These are phyloP conservation scores for Irpex lacteus DNA, from an alignment of 1,284 basidiomycete species.

Conservation along the genomic window DNA sequence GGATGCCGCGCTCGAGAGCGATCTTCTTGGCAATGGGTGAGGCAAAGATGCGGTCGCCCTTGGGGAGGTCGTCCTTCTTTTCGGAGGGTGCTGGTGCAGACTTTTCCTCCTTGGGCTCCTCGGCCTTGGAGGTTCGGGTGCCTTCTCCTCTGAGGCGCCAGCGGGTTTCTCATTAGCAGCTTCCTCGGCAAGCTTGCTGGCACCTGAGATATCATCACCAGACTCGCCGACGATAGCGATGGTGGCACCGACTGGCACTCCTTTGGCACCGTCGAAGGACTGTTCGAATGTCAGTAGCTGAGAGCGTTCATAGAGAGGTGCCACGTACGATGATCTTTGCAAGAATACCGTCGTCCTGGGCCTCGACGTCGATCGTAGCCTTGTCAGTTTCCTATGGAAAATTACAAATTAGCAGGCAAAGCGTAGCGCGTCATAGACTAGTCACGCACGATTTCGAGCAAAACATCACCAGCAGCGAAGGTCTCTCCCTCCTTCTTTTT, in stretches of 20 bases:
- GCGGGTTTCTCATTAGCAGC: slow-evolving; percentile 42
- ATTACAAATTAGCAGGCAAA: neutral
- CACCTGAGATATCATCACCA: slow-evolving; percentile 88
- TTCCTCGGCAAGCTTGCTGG: slow-evolving; percentile 74
- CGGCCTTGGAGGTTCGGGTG: slow-evolving; percentile 34
- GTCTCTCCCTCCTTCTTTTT: slow-evolving; percentile 95
- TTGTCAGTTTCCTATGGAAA: slow-evolving; percentile 91
- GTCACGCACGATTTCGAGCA: slow-evolving; percentile 83
- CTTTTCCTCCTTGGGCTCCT: slow-evolving; percentile 36
- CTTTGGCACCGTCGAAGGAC: slow-evolving; percentile 77
- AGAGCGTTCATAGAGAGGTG: too few species aligned
- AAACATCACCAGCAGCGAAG: slow-evolving; percentile 88
- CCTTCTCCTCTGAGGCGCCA: slow-evolving; percentile 35
- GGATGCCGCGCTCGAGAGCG: slow-evolving; percentile 93
- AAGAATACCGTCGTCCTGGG: slow-evolving; percentile 93
- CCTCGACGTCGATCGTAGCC: slow-evolving; percentile 98
- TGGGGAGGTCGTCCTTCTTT: slow-evolving; percentile 41
- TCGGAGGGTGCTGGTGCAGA: slow-evolving; percentile 21
- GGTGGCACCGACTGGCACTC: slow-evolving; percentile 79
- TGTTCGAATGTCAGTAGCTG: slow-evolving; percentile 2
- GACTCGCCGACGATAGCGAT: slow-evolving; percentile 94
- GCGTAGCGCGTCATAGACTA: slow-evolving; percentile 1
- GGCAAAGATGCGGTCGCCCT: slow-evolving; percentile 87
- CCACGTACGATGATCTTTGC: slow-evolving; percentile 86
- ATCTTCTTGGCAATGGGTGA: slow-evolving; percentile 96